Conservation (phyloP, 2,329 filamentous ascomycete species). For the Xylaria sp. region DNA sequence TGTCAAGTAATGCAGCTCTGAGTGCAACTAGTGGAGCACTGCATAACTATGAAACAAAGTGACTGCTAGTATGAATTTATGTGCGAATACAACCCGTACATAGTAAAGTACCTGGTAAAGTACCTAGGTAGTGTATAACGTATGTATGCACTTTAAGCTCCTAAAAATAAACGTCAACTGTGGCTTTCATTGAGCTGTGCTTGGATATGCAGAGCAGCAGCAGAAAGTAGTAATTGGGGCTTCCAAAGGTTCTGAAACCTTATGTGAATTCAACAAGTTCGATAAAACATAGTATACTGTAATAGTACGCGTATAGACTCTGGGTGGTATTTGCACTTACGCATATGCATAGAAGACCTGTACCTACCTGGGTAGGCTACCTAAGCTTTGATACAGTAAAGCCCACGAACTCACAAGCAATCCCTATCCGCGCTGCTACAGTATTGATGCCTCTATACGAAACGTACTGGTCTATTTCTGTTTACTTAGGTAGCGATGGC, state of each 20-base stretch:
- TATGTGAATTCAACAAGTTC: background rate
- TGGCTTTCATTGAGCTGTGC: background rate
- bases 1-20: slow-evolving; percentile 27
- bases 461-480: background rate
- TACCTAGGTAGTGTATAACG: background rate
- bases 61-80: too few relatives aligned
- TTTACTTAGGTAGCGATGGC: background rate
- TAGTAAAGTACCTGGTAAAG: too few relatives aligned
- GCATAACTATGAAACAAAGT: slow-evolving; percentile 45
- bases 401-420: background rate
- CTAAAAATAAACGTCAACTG: slow-evolving; percentile 29
- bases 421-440: background rate
- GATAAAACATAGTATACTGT: too few relatives aligned
- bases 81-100: slow-evolving; percentile 16
- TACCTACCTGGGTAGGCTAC: background rate
- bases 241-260: slow-evolving; percentile 16
- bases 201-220: background rate
- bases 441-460: background rate
- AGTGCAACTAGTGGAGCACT: slow-evolving; percentile 24
- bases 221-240: background rate
- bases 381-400: background rate
- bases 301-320: background rate
- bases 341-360: background rate
- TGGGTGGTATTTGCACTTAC: background rate
- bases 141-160: slow-evolving; percentile 24